phyloP scores from a whole-genome alignment of 108 stramenopile genomes.

The Nitzschia sp. region DNA sequence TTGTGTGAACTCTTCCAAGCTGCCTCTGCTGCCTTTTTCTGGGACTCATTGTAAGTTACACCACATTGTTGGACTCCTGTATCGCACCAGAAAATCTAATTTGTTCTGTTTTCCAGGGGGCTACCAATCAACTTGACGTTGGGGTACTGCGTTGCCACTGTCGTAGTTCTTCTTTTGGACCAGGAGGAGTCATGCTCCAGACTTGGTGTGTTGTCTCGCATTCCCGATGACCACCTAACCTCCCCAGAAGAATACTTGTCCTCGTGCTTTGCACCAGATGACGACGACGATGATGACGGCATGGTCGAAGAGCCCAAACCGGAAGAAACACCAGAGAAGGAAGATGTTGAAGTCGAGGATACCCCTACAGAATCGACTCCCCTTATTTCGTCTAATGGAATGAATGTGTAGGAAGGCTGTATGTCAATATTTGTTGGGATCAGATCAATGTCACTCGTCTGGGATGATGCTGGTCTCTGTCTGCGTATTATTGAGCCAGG shows the following conservation, averaged over 20 bases:
- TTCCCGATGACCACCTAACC: conserved; percentile 20
- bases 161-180: conserved; percentile 17
- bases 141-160: conserved; percentile 25
- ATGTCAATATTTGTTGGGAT: too few species aligned
- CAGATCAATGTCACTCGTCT: too few species aligned
- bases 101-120: conserved; percentile 15
- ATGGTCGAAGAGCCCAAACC: background rate
- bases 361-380: conserved; percentile 9
- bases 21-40: conserved; percentile 12
- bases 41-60: conserved; percentile 12
- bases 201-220: conserved; percentile 12
- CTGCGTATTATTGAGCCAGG: too few species aligned
- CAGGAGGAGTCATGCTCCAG: conserved; percentile 20
- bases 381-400: background rate
- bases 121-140: conserved; percentile 16
- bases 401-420: background rate
- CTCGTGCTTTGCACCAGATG: background rate
- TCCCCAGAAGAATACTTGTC: conserved; percentile 22
- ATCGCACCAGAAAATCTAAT: too few species aligned
- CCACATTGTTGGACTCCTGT: too few species aligned
- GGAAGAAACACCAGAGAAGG: background rate
- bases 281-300: background rate
- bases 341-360: background rate
- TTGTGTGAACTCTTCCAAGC: conserved; percentile 14
- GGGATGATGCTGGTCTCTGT: too few species aligned